These are phyloP conservation scores for Stevia rebaudiana DNA, from an alignment of 140 eudicot genomes.

Conservation along the genomic window DNA sequence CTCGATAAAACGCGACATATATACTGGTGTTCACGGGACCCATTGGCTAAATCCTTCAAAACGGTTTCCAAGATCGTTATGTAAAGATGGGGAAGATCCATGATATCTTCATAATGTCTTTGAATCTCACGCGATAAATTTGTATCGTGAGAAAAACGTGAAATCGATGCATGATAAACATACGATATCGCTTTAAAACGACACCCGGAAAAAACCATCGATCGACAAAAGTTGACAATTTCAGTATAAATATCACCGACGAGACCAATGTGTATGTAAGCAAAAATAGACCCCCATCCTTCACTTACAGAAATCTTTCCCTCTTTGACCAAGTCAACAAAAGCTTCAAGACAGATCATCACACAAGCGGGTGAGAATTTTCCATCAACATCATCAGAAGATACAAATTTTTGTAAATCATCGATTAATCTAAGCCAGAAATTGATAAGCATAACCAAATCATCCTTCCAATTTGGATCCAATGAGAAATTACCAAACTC, in stretches of 20 bases:
- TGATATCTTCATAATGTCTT: constrained; percentile 24
- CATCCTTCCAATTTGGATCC: constrained; percentile 58
- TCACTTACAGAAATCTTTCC: constrained; percentile 43
- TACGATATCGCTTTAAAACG: constrained; percentile 45
- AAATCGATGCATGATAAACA: constrained; percentile 43
- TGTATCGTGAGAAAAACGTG: constrained; percentile 38
- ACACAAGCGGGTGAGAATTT: constrained; percentile 44
- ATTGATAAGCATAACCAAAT: constrained; percentile 51
- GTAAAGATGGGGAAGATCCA: constrained; percentile 61
- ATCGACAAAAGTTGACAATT: constrained; percentile 49
- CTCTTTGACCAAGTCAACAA: constrained; percentile 47
- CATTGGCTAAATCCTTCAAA: constrained; percentile 52
- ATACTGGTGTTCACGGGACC: constrained; percentile 34
- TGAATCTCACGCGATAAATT: constrained; percentile 20
- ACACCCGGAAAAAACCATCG: constrained; percentile 78
- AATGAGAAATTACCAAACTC: constrained; percentile 22
- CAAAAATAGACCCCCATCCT: constrained; percentile 61
- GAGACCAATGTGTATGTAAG: constrained; percentile 38
- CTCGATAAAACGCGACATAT: constrained; percentile 57
- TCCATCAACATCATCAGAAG: constrained; percentile 33
- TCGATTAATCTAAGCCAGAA: constrained; percentile 60
- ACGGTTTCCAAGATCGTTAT: constrained; percentile 54
- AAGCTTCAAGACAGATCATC: constrained; percentile 41
- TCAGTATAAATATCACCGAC: constrained; percentile 40
- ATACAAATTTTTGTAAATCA: constrained; percentile 47